A percentile compares a stretch with the other conserved stretches of the same genome.
phyloP scores from a whole-genome alignment of 2,329 filamentous ascomycete genomes.

The Sporothrix luriei region DNA sequence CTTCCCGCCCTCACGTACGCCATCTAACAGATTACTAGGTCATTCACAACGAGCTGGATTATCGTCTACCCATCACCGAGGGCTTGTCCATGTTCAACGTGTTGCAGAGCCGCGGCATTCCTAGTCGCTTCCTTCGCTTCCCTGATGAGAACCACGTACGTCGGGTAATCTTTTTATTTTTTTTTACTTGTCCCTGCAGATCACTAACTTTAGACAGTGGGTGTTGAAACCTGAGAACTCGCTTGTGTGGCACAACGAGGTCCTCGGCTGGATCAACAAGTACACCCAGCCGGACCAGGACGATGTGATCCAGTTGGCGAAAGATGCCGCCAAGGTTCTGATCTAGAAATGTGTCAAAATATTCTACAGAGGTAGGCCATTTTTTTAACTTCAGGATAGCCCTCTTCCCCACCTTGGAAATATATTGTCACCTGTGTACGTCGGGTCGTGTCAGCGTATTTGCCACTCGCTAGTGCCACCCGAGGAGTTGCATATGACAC shows the following conservation, averaged over 20 bases:
- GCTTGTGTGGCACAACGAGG: conserved; percentile 84
- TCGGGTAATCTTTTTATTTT: conserved; percentile 48
- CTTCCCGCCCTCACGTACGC: neutral
- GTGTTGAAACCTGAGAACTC: conserved; percentile 91
- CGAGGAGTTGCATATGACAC: too few species aligned
- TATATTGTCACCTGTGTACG: too few species aligned
- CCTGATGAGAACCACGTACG: conserved; percentile 68
- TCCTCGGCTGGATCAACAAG: conserved; percentile 75
- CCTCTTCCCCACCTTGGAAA: neutral
- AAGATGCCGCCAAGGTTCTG: neutral
- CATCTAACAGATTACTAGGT: conserved; percentile 38
- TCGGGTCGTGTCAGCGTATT: too few species aligned
- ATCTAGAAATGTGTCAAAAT: neutral
- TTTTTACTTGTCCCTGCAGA: too few species aligned
- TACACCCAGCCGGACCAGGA: conserved; percentile 52
- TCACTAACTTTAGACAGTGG: conserved; percentile 54
- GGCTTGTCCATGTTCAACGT: conserved; percentile 85
- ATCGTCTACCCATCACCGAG: conserved; percentile 81
- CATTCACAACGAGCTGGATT: conserved; percentile 89
- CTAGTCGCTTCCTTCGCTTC: conserved; percentile 78
- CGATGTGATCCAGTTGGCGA: neutral
- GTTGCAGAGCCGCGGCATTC: conserved; percentile 72
- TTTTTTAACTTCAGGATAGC: too few species aligned
- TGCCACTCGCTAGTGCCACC: too few species aligned
- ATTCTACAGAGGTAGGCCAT: neutral